Evolutionary conservation across 768 basidiomycete genomes (phyloP).

Genomic region (Crepidotus variabilis): DNA sequence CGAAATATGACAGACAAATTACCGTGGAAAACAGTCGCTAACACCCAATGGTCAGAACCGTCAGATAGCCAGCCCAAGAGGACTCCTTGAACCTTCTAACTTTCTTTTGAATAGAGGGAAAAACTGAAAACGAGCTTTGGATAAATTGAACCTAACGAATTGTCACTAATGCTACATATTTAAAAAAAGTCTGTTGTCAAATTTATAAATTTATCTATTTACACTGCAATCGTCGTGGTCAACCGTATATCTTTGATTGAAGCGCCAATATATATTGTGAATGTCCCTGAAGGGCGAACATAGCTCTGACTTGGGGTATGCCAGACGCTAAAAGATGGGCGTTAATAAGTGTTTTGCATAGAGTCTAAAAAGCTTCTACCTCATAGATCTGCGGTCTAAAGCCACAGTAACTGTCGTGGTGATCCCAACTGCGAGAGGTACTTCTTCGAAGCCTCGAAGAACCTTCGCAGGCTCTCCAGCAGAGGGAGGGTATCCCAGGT

Average conservation of each 20-base stretch:
- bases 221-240: slow-evolving; percentile 25
- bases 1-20: too few species aligned
- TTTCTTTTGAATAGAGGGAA: too few species aligned
- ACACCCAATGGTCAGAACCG: too few species aligned
- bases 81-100: too few species aligned
- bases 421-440: slow-evolving; percentile 33
- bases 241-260: slow-evolving; percentile 46
- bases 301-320: slow-evolving; percentile 49
- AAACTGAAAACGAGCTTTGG: too few species aligned
- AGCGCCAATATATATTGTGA: slow-evolving; percentile 50
- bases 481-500: slow-evolving; percentile 42
- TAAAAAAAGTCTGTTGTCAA: too few species aligned
- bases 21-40: too few species aligned
- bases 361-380: slow-evolving; percentile 26
- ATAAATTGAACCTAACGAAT: too few species aligned
- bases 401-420: slow-evolving; percentile 32
- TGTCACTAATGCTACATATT: too few species aligned
- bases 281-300: slow-evolving; percentile 46
- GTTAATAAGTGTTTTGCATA: slow-evolving; percentile 1
- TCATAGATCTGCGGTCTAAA: slow-evolving; percentile 39
- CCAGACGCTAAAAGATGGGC: slow-evolving; percentile 37
- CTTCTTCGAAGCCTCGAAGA: slow-evolving; percentile 49
- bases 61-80: too few species aligned
- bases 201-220: not conserved
- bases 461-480: slow-evolving; percentile 48